Base-by-base conservation (phyloP, 2,329 filamentous ascomycete genomes). In the Trichoderma simmonsii region DNA sequence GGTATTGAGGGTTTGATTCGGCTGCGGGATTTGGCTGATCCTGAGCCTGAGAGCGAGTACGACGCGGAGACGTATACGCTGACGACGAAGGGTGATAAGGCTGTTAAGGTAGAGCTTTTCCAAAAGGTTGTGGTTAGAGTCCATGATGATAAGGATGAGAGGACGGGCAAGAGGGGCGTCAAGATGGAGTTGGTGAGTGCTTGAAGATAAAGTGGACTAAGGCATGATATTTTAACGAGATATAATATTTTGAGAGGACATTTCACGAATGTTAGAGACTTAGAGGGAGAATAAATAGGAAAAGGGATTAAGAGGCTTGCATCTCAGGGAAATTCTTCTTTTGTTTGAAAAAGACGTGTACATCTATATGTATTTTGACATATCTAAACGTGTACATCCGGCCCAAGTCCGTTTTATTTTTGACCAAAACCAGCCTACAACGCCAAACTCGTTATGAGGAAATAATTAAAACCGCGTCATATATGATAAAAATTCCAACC, bases 1-100 rank as follows among this genome's bases (percentile, higher is more conserved):
- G 96, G 96, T 54, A 97, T 99, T 77, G 96, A 99, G 84, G 92
- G 94, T 54, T 84, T 98, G 73, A 96, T 99, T 75, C 88, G 95
- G 12, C 84, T 98, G 76, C 87, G 94, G 72, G 96, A 98, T 82
- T 86, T 98, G 72, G 91, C 91, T 4, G 89, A 92, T 18, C 88
- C 90, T 0, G 93, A 93, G 80, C 93, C 94, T 1, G 92, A 95
- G 75, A 92, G 92, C 62, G 89, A 89, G 36, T 98, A 94, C 79
- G 94, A 99, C 81, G 89, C 90, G 0, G 96, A 98, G 79, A 91
- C 92, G 72, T 99, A 97, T 81, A 89, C 89, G 60, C 86, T 99
- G 48, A 88, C 83, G 76, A 88, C 89, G 4, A 85, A 82, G 62
- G 88, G 89, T 11, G 86, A 85, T 76, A 82, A 86, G 65, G 82